Evolutionary conservation across 257 asterid genomes (phyloP), one percentile per base, ranked within the genome.

Genomic region (Thymus quinquecostatus): DNA sequence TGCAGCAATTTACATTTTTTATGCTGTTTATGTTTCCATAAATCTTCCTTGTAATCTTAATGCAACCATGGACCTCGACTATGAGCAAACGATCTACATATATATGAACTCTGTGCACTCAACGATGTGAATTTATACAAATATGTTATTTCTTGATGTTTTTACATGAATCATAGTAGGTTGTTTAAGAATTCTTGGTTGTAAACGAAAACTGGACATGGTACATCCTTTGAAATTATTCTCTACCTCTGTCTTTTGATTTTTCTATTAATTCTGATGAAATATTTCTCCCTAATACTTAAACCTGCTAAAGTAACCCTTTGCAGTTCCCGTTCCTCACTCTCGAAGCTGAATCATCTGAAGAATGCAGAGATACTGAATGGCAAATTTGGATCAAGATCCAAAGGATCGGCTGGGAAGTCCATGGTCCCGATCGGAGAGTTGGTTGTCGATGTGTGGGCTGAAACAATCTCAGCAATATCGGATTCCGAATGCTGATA

Each of bases 361-460:
- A 85, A 86, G 77, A 76, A 80, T 47, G 84, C 87, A 0, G 86
- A 74, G 72, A 68, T 65, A 77, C 69, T 77, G 58, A 82, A 88
- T 14, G 81, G 88, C 62, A 92, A 85, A 64, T 81, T 81, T 43
- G 92, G 87, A 75, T 85, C 92, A 10, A 83, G 60, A 9, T 84
- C 78, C 4, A 65, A 62, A 1, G 70, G 82, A 45, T 85, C 90
- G 38, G 75, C 56, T 29, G 86, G 64, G 73, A 86, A 87, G 44
- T 86, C 96, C 83, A 86, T 75, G 32, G 90, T 87, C 49, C 85
- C 85, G 44, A 82, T 86, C 5, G 96, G 90, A 29, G 97, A 89
- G 80, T 86, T 85, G 61, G 95, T 85, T 41, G 91, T 86, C 4
- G 97, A 88, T 29, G 91, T 83, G 68, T 82, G 87, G 14, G 86